Evolutionary conservation across 176 grass and related monocot genomes (phyloP), one percentile per base, ranked within the genome.

Genomic region (Bonia amplexicaulis): DNA sequence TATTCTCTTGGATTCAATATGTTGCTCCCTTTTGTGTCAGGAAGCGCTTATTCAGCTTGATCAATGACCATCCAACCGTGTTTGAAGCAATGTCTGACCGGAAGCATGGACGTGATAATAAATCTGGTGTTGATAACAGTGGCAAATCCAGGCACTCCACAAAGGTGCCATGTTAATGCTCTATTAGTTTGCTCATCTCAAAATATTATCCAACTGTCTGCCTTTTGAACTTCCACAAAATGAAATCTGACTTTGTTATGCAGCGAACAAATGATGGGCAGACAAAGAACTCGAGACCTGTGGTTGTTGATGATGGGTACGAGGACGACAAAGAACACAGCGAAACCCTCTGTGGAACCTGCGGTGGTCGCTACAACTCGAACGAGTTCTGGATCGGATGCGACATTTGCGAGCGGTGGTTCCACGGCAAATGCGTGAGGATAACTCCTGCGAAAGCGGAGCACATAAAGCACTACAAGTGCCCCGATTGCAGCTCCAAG

Each of bases 401-500:
- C 12, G 92, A 93, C 72, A 79, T 79, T 71, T 93, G 92, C 9
- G 92, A 93, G 76, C 73, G 88, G 71, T 93, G 92, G 92, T 93
- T 91, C 82, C 92, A 93, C 0, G 92, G 92, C 37, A 93, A 93
- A 66, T 93, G 92, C 1, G 92, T 93, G 68, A 88, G 75, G 74
- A 89, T 93, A 78, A 93, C 92, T 0, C 92, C 92, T 0, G 82
- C 86, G 0, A 93, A 91, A 79, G 92, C 92, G 1, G 92, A 93
- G 6, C 86, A 86, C 67, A 93, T 93, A 78, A 90, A 94, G 73
- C 89, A 91, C 17, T 94, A 94, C 61, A 94, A 94, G 72, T 94
- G 92, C 83, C 92, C 89, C 9, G 77, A 85, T 53, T 94, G 92
- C 70, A 87, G 79, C 85, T 91, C 86, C 54, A 91, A 91, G 81